phyloP scores from a whole-genome alignment of 768 basidiomycete genomes.

The Leccinum incarnatum region DNA sequence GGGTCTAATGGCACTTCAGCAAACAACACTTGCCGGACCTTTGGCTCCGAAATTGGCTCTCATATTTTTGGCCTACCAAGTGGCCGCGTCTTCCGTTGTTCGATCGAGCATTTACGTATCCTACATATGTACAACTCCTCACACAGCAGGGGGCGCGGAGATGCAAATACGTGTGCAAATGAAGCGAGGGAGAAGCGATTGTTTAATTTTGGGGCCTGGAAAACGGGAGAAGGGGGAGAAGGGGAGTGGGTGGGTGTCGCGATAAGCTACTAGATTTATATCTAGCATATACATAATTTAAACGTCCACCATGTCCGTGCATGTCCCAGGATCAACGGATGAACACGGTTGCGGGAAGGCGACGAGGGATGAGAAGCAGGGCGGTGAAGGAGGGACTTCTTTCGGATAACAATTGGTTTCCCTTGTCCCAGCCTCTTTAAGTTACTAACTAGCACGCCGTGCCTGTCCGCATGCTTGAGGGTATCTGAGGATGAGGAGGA shows the following conservation, averaged over 20 bases:
- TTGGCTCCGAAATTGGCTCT: constrained; percentile 34
- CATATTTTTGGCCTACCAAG: too few species aligned
- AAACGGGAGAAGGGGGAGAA: neutral
- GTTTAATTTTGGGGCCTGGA: neutral
- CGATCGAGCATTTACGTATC: too few species aligned
- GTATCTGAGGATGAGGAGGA: constrained; percentile 2
- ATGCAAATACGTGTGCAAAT: neutral
- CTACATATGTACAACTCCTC: too few species aligned
- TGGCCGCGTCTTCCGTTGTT: too few species aligned
- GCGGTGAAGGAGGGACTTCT: neutral
- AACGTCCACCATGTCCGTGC: neutral
- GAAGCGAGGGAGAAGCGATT: neutral
- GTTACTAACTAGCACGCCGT: neutral
- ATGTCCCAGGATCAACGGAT: constrained; percentile 6
- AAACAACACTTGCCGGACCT: constrained; percentile 54
- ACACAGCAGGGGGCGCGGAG: neutral
- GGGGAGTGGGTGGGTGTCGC: neutral
- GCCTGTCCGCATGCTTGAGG: neutral
- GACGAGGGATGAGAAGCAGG: neutral
- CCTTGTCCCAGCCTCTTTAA: neutral
- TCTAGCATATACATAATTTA: constrained; percentile 9
- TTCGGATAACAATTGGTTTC: neutral
- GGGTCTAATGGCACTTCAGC: constrained; percentile 47
- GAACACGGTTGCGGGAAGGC: neutral
- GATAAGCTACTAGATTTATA: constrained; percentile 20